Conservation (phyloP, 2,329 filamentous ascomycete species). For the Periconia sp. region DNA sequence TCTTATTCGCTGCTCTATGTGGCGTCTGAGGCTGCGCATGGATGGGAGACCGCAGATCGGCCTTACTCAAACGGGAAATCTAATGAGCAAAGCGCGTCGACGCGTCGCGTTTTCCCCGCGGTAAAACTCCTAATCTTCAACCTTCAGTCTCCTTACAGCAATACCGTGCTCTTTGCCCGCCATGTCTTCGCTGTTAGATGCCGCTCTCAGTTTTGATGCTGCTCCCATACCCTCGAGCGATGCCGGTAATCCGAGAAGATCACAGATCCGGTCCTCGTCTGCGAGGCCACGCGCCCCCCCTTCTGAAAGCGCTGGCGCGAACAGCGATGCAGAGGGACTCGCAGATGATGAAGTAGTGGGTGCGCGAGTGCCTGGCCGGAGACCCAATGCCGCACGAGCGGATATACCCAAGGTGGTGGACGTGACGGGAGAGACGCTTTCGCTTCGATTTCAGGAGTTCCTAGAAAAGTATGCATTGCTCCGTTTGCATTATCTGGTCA, state of each 20-base stretch:
- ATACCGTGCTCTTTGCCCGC: constrained; percentile 17
- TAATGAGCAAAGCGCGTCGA: constrained; percentile 11
- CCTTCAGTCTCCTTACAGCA: constrained; percentile 1
- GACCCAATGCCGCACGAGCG: constrained; percentile 53
- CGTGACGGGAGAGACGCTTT: constrained; percentile 74
- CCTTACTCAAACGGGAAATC: constrained; percentile 2
- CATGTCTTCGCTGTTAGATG: constrained; percentile 62
- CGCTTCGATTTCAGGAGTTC: constrained; percentile 79
- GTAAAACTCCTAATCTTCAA: constrained; percentile 17
- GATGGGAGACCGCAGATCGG: too few relatives aligned
- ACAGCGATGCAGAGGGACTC: constrained; percentile 64
- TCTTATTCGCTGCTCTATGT: too few relatives aligned
- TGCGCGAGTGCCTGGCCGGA: constrained; percentile 48
- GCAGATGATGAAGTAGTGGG: constrained; percentile 68
- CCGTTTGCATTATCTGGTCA: not conserved
- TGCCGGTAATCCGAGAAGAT: constrained; percentile 41
- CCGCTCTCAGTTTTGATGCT: constrained; percentile 56
- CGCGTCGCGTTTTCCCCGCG: constrained; percentile 14
- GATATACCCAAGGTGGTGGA: constrained; percentile 78
- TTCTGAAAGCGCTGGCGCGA: constrained; percentile 57
- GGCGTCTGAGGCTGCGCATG: too few relatives aligned
- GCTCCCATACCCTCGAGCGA: constrained; percentile 47
- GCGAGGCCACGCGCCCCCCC: constrained; percentile 61
- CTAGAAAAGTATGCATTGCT: constrained; percentile 68
- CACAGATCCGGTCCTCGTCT: constrained; percentile 56